Base-by-base conservation (phyloP, 2,329 filamentous ascomycete genomes). In the Stromatinia cepivora region DNA sequence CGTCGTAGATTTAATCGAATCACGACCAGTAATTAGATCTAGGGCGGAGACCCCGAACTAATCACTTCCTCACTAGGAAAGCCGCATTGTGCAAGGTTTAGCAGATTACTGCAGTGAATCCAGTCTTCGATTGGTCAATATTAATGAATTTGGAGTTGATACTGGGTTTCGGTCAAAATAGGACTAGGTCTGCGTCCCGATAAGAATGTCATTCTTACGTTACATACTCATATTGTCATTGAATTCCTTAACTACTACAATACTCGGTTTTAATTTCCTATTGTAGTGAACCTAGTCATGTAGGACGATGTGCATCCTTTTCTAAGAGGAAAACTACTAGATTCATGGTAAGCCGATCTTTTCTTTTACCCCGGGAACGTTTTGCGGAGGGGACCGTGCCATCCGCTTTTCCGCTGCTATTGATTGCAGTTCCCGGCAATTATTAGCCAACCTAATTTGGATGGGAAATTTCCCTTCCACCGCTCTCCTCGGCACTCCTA, bases 51-150 rank as follows among this genome's bases (percentile, higher is more conserved):
- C 25, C 45, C 48, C 22, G 48, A 53, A 64, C 39, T 20, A 11
- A 63, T 62, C 48, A 48, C 46, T 68, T 62, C 66, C 59, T 25
- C 0, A 54, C 54, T 46, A 10, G 57, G 57, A 20, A 63, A n/a
- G 7, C 34, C 36, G 15, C 11, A 57, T 20, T 15, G 15, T 5
- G 5, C 17, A 52, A n/a, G 34, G 45, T 34, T 53, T 7, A 22
- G 28, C 45, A 3, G 11, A 45, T 45, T n/a, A 45, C 36, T n/a
- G 36, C 36, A 34, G 50, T 34, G 9, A 5, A 52, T 39, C 2
- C n/a, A 34, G 15, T n/a, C 20, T 1, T 52, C 46, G 25, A 39
- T 39, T 65, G 48, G 62, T 31, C 34, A 39, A 52, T 31, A 22
- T 42, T 52, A 4, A 34, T 9, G 34, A 42, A 52, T 17, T 13